Evolutionary conservation across 129 eudicot genomes (phyloP), one percentile per base, ranked within the genome.

Genomic region (Kitagawia praeruptora): DNA sequence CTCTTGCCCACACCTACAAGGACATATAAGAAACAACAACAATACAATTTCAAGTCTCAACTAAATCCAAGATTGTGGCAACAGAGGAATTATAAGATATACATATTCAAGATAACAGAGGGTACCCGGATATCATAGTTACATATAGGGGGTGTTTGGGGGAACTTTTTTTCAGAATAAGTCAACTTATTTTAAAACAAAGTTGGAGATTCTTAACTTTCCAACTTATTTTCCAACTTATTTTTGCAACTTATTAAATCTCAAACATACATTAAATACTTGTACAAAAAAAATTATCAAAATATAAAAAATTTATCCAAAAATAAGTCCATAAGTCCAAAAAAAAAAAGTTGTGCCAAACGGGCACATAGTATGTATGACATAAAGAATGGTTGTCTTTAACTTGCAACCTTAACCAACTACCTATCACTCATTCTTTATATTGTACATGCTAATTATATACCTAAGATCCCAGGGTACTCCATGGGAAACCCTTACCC

Each of bases 1-100:
- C 88, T 86, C 78, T 85, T 88, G 54, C 96, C 86, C 83, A 91
- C 96, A 87, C 92, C 96, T 91, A 80, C 80, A 83, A 78, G 45
- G 19, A 61, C 76, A 67, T 40, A 49, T 42, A 81, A 81, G 48
- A 78, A 34, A 38, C 78, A 53, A 71, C 31, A 58, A 23, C n/a
- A 8, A 23, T n/a, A 4, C 66, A 58, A 23, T 8, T 58, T 58
- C 5, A 12, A 8, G 66, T 58, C 66, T 58, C 27, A 58, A 58
- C 64, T 21, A 23, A n/a, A 23, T 23, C 11, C 3, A 23, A 58
- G 8, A 23, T 58, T 7, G n/a, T n/a, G 5, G 31, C 66, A 9
- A 58, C 66, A 58, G 66, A 49, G 70, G 9, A 66, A 11, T 67
- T 67, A 67, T 67, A 67, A 63, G 12, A 67, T 12, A 67, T 4